Base-by-base conservation (phyloP, 1,284 basidiomycete species). In the Leccinum pallidistipes region DNA sequence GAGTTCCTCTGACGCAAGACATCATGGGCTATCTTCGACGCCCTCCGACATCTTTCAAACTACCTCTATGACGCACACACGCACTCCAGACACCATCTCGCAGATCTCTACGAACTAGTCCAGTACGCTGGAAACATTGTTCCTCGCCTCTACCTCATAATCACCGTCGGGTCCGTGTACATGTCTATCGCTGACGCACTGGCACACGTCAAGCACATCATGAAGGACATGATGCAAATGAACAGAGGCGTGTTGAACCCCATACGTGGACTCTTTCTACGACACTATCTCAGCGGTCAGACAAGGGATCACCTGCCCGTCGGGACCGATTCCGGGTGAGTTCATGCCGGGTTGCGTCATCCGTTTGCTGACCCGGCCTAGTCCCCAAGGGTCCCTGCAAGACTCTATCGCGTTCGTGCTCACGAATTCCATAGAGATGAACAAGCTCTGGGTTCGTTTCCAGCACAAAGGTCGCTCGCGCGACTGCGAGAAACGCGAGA, bases 191-290 rank as follows among this genome's bases (percentile, higher is more conserved):
- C 94, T 2, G 95, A 97, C 60, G 94, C 95, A 7, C 95, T 95
- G 24, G 27, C 27, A 27, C 27, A 1, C 6, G 88, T 97, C 62
- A 96, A 95, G 81, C 95, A 98, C 79, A 94, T 98, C 67, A 98
- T 97, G 95, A 97, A 97, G 83, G 95, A 98, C 77, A 97, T 98
- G 95, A 91, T 98, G 88, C 95, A 98, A 76, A 98, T 98, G 95
- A 94, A 94, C 32, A 83, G 95, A 40, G 95, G 96, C 63, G 93
- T 97, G 5, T 83, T 98, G 66, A 94, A 97, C 75, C 95, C 95
- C 16, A 95, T 94, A 50, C 83, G 96, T 56, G 96, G 95, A 32
- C 79, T 98, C 43, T 98, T 98, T 78, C 79, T 98, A 45, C 84
- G 95, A 16, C 95, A 98, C 74, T 98, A 98, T 76, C 85, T 98